Evolutionary conservation across 2,329 filamentous ascomycete species (phyloP).

Genomic region (Cercospora sojina): DNA sequence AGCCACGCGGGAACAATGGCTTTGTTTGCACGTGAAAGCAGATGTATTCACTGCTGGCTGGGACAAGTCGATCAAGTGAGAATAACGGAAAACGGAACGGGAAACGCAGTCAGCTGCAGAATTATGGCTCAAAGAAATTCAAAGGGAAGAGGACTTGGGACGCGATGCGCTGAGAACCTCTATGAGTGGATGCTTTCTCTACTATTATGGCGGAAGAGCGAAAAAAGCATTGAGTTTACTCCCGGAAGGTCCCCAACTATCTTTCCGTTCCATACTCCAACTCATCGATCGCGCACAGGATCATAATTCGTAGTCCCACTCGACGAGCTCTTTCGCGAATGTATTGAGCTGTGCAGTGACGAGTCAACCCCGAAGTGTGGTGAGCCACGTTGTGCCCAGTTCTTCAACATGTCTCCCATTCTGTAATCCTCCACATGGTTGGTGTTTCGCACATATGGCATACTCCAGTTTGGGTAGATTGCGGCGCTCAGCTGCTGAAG

Average conservation of each 20-base stretch:
- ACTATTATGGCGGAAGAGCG: background rate
- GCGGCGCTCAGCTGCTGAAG: background rate
- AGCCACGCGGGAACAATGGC: background rate
- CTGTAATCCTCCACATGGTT: slow-evolving; percentile 7
- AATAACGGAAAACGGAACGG: background rate
- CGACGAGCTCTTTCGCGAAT: background rate
- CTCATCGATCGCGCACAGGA: slow-evolving; percentile 8
- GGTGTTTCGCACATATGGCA: background rate
- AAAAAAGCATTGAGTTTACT: background rate
- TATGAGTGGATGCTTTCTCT: background rate
- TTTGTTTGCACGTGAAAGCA: background rate
- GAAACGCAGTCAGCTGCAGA: background rate
- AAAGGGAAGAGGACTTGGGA: no score
- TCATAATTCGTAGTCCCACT: slow-evolving; percentile 1
- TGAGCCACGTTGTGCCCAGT: background rate
- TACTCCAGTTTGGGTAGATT: slow-evolving; percentile 12
- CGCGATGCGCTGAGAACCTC: no score
- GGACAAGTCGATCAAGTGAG: background rate
- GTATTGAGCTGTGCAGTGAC: background rate
- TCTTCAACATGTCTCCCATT: slow-evolving; percentile 8
- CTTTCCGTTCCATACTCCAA: background rate
- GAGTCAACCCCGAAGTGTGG: background rate
- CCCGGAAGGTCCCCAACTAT: background rate
- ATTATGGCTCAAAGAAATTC: background rate
- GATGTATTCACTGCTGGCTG: background rate